phyloP scores from a whole-genome alignment of 176 grass and related monocot species.

The Guadua angustifolia region DNA sequence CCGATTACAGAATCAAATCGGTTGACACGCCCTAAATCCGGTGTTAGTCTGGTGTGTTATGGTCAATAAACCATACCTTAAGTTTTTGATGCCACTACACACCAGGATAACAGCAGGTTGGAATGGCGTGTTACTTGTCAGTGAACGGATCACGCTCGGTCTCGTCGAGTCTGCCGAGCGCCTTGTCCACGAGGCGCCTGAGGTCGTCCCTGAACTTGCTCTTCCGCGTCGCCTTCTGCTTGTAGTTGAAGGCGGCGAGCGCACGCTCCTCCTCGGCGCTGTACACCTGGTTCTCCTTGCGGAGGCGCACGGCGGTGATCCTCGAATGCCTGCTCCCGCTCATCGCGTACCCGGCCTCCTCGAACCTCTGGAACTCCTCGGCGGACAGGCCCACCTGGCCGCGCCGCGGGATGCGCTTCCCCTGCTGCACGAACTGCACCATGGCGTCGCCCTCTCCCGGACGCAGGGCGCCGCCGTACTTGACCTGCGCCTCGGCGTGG shows the following conservation, averaged over 20 bases:
- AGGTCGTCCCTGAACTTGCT: constrained; percentile 61
- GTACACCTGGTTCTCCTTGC: constrained; percentile 73
- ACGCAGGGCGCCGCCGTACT: constrained; percentile 67
- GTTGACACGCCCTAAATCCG: too few species aligned
- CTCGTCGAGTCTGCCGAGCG: constrained; percentile 46
- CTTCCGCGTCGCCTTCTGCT: constrained; percentile 60
- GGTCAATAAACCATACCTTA: too few species aligned
- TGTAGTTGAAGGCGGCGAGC: constrained; percentile 64
- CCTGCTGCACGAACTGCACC: constrained; percentile 73
- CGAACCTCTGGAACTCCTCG: constrained; percentile 68
- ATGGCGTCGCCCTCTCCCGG: constrained; percentile 75
- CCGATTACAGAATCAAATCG: too few species aligned
- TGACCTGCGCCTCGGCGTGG: constrained; percentile 53
- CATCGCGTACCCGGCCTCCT: constrained; percentile 66
- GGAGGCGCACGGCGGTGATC: constrained; percentile 66
- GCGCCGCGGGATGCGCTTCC: constrained; percentile 67
- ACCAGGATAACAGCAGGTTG: background rate
- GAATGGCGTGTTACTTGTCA: background rate
- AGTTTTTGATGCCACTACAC: too few species aligned
- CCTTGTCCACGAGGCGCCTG: constrained; percentile 53
- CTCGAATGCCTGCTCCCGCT: constrained; percentile 63
- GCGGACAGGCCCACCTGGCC: constrained; percentile 67
- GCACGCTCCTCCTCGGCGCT: constrained; percentile 68
- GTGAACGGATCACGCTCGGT: constrained; percentile 47
- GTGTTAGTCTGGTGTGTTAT: too few species aligned